phyloP scores from a whole-genome alignment of 179 eudicot genomes.

The Nepenthes alata region DNA sequence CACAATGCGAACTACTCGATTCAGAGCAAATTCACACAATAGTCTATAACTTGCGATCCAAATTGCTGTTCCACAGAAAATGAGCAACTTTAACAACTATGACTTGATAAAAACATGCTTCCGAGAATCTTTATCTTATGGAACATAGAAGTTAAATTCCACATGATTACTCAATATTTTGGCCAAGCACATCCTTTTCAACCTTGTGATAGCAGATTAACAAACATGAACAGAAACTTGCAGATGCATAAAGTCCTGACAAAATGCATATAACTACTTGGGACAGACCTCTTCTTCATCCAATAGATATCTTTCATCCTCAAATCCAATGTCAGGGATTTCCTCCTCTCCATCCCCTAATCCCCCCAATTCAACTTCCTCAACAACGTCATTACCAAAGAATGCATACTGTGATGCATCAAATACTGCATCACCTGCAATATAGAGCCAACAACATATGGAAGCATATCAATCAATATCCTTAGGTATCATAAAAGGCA shows the following conservation, averaged over 20 bases:
- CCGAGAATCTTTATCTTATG: too few relatives aligned
- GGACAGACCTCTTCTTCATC: slow-evolving; percentile 20
- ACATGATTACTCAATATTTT: not conserved
- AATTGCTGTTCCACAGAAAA: too few relatives aligned
- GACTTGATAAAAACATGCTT: too few relatives aligned
- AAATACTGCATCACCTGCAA: slow-evolving; percentile 24
- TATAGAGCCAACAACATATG: slow-evolving; percentile 3
- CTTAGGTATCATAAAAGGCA: not conserved
- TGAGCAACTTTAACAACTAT: too few relatives aligned
- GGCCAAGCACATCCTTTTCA: not conserved
- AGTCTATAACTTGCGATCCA: too few relatives aligned
- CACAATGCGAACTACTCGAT: too few relatives aligned
- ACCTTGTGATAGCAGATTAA: not conserved
- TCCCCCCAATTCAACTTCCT: slow-evolving; percentile 46
- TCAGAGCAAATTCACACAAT: too few relatives aligned
- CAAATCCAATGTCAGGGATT: slow-evolving; percentile 16
- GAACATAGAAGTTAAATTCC: not conserved
- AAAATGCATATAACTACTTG: not conserved
- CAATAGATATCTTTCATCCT: slow-evolving; percentile 17
- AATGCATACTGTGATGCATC: slow-evolving; percentile 44
- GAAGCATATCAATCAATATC: not conserved
- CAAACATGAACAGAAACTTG: not conserved
- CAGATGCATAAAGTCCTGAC: not conserved
- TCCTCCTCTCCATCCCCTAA: slow-evolving; percentile 33
- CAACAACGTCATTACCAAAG: slow-evolving; percentile 32